Percentiles rank a stretch among this genome's conserved stretches.
phyloP scores from a whole-genome alignment of 2,329 filamentous ascomycete genomes.

The Xylaria sp. region DNA sequence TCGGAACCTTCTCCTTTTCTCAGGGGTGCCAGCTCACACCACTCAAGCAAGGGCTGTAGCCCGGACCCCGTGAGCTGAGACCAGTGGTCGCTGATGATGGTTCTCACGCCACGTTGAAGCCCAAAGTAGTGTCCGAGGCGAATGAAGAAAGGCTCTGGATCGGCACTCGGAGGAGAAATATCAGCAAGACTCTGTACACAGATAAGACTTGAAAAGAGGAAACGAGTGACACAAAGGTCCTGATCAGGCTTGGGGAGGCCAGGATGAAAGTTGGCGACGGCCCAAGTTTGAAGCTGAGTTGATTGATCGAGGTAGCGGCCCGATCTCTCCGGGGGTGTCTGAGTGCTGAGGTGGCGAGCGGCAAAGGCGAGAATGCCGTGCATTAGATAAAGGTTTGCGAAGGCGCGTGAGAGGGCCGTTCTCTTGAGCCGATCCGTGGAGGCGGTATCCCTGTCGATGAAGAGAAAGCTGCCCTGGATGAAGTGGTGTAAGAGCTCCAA shows the following conservation, averaged over 20 bases:
- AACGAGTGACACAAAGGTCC: conserved; percentile 28
- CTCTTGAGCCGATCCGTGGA: conserved; percentile 22
- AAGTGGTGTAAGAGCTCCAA: conserved; percentile 36
- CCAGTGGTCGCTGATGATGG: conserved; percentile 23
- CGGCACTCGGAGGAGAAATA: not conserved
- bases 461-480: conserved; percentile 27
- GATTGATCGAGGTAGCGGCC: conserved; percentile 28
- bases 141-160: conserved; percentile 32
- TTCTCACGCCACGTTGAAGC: conserved; percentile 30
- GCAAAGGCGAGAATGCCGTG: conserved; percentile 31
- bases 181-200: conserved; percentile 32
- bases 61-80: conserved; percentile 24
- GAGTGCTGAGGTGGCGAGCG: conserved; percentile 29
- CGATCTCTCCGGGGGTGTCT: conserved; percentile 13
- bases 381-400: conserved; percentile 31
- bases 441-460: conserved; percentile 25
- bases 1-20: conserved; percentile 29
- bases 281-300: conserved; percentile 35
- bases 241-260: conserved; percentile 13
- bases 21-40: not conserved
- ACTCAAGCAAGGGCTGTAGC: conserved; percentile 26
- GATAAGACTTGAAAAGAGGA: conserved; percentile 31
- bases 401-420: conserved; percentile 21
- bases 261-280: conserved; percentile 31
- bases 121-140: conserved; percentile 34